Evolutionary conservation across 2,329 filamentous ascomycete species (phyloP).

Genomic region (Pseudofabraea citricarpa): DNA sequence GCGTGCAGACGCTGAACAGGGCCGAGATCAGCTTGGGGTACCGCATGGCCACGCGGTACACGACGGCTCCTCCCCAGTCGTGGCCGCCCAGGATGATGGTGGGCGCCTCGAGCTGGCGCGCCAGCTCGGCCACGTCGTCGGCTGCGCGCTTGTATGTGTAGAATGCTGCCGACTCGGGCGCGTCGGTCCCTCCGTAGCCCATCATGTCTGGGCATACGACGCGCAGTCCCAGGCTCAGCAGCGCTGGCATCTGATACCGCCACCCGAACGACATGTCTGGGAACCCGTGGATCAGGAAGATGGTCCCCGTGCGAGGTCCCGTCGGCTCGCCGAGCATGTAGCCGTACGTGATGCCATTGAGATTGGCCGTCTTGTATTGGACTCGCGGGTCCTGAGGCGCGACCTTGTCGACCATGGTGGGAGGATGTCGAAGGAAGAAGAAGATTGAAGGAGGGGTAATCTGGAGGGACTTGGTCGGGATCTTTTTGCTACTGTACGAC

Average conservation of each 20-base stretch:
- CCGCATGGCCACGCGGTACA: slow-evolving; percentile 71
- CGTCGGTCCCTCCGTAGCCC: slow-evolving; percentile 75
- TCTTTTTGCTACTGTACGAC: too few relatives aligned
- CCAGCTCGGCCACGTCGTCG: slow-evolving; percentile 71
- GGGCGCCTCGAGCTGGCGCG: slow-evolving; percentile 42
- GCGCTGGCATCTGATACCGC: slow-evolving; percentile 80
- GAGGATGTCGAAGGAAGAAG: too few relatives aligned
- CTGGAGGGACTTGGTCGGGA: too few relatives aligned
- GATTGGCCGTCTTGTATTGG: slow-evolving; percentile 53
- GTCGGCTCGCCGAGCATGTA: slow-evolving; percentile 53
- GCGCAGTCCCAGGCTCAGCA: slow-evolving; percentile 67
- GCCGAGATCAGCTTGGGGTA: slow-evolving; percentile 67
- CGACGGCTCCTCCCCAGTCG: slow-evolving; percentile 83
- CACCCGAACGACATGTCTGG: slow-evolving; percentile 82
- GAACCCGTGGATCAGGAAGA: slow-evolving; percentile 58
- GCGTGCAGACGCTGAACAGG: slow-evolving; percentile 78
- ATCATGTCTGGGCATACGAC: slow-evolving; percentile 84
- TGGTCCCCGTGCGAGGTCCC: slow-evolving; percentile 39
- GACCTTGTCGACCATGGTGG: slow-evolving; percentile 58
- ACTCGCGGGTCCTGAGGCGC: slow-evolving; percentile 62
- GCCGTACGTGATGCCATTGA: slow-evolving; percentile 68
- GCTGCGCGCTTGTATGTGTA: slow-evolving; percentile 71
- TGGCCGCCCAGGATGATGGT: slow-evolving; percentile 81
- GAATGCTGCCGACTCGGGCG: slow-evolving; percentile 53
- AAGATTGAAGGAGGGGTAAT: too few relatives aligned